Evolutionary conservation across 805 yeast species (phyloP).

Genomic region (Candida coquimbonensis): DNA sequence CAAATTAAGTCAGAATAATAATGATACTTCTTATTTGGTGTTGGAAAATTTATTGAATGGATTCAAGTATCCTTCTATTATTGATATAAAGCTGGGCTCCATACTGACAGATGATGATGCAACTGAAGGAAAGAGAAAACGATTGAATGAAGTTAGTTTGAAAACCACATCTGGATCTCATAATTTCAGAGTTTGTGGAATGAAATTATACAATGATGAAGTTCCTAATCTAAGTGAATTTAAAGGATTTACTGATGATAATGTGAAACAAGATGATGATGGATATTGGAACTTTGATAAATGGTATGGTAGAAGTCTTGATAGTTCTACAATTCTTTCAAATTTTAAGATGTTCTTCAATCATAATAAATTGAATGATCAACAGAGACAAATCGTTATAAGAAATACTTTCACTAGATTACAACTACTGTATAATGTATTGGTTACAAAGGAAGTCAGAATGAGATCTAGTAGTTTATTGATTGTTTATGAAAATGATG

Average conservation of each 20-base stretch:
- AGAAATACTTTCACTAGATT: slow-evolving; percentile 49
- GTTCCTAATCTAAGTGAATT: slow-evolving; percentile 12
- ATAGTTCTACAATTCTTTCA: slow-evolving; percentile 31
- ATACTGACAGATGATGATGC: slow-evolving; percentile 59
- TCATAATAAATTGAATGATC: slow-evolving; percentile 26
- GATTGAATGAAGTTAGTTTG: slow-evolving; percentile 58
- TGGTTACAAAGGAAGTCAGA: slow-evolving; percentile 55
- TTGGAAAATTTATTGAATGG: slow-evolving; percentile 64
- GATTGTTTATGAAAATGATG: slow-evolving; percentile 67
- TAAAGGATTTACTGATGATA: slow-evolving; percentile 3
- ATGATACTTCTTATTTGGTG: slow-evolving; percentile 42
- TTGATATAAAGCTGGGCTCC: slow-evolving; percentile 82
- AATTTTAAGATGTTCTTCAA: slow-evolving; percentile 44
- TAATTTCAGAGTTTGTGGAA: slow-evolving; percentile 80
- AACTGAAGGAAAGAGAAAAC: slow-evolving; percentile 46
- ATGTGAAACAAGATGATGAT: slow-evolving; percentile 22
- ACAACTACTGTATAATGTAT: slow-evolving; percentile 56
- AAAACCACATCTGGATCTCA: slow-evolving; percentile 77
- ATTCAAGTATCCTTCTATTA: slow-evolving; percentile 55
- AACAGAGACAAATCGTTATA: slow-evolving; percentile 32
- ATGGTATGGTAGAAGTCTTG: slow-evolving; percentile 60
- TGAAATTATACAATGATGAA: slow-evolving; percentile 43
- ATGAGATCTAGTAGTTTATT: slow-evolving; percentile 68
- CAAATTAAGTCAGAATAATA: neutral
- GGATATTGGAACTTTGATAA: slow-evolving; percentile 54